A percentile compares a stretch with the other conserved stretches of the same genome.
Conservation (phyloP, 192 early-diverging fungal genomes). For the Coemansia sp. region DNA sequence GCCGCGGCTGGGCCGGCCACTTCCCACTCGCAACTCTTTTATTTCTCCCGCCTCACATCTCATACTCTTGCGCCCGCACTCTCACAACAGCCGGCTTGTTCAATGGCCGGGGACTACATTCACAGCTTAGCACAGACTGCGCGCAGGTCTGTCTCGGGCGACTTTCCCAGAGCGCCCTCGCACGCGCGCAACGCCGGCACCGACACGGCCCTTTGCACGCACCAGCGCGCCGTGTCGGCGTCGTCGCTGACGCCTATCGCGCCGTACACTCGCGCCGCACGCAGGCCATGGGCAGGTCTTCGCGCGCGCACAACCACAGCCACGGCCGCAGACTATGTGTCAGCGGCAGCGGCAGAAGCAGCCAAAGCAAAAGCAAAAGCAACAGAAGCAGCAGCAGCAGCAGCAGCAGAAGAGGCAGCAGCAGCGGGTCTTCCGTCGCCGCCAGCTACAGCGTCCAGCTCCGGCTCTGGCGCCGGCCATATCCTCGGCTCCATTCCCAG, state of each 20-base stretch:
- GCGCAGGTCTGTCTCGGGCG: conserved; percentile 40
- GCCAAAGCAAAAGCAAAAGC: too few relatives aligned
- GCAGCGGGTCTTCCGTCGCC: conserved; percentile 12
- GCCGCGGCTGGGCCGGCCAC: too few relatives aligned
- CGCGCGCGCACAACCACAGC: not conserved
- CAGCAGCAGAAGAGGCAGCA: too few relatives aligned
- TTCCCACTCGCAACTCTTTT: too few relatives aligned
- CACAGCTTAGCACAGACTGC: conserved; percentile 2
- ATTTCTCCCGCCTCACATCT: not conserved
- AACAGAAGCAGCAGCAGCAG: too few relatives aligned
- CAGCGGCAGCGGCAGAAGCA: too few relatives aligned
- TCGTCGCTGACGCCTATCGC: conserved; percentile 9
- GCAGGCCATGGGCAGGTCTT: not conserved
- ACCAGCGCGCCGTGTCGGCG: conserved; percentile 34
- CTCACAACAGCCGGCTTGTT: not conserved
- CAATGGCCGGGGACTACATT: not conserved
- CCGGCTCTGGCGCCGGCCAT: too few relatives aligned
- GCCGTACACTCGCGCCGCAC: not conserved
- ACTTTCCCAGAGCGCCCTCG: not conserved
- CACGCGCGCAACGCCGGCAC: not conserved
- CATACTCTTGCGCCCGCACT: not conserved
- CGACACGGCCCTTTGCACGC: too few relatives aligned
- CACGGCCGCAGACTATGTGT: conserved; percentile 10
- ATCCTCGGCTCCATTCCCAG: too few relatives aligned
- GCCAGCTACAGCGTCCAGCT: conserved; percentile 14